phyloP scores from a whole-genome alignment of 768 basidiomycete species.

The Dacryopinax primogenitus region DNA sequence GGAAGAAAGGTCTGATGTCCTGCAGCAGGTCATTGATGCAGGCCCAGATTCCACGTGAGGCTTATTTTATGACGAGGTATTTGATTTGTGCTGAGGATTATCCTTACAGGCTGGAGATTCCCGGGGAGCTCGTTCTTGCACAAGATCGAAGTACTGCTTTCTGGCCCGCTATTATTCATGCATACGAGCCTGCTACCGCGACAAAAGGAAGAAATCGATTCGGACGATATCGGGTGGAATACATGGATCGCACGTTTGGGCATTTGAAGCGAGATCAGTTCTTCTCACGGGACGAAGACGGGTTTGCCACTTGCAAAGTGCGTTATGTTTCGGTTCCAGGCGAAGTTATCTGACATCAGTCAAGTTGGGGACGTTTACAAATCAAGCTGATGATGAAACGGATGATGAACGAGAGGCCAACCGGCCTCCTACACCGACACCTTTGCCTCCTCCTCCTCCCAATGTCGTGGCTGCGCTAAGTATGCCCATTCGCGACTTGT shows the following conservation, averaged over 20 bases:
- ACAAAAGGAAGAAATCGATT: background rate
- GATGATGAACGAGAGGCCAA: background rate
- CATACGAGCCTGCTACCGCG: background rate
- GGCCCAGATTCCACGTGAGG: background rate
- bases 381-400: background rate
- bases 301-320: background rate
- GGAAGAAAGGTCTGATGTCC: background rate
- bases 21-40: no score
- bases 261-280: background rate
- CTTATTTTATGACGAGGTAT: background rate
- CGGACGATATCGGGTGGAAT: background rate
- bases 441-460: background rate
- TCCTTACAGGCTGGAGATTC: background rate
- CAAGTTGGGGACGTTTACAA: background rate
- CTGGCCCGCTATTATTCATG: background rate
- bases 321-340: background rate
- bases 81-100: background rate
- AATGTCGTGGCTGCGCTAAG: background rate
- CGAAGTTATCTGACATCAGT: background rate
- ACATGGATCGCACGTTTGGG: background rate
- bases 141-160: background rate
- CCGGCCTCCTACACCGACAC: background rate
- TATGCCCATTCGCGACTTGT: background rate
- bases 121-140: background rate
- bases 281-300: background rate